Evolutionary conservation across 306 rosid species (phyloP).

Genomic region (Ziziphus jujuba): DNA sequence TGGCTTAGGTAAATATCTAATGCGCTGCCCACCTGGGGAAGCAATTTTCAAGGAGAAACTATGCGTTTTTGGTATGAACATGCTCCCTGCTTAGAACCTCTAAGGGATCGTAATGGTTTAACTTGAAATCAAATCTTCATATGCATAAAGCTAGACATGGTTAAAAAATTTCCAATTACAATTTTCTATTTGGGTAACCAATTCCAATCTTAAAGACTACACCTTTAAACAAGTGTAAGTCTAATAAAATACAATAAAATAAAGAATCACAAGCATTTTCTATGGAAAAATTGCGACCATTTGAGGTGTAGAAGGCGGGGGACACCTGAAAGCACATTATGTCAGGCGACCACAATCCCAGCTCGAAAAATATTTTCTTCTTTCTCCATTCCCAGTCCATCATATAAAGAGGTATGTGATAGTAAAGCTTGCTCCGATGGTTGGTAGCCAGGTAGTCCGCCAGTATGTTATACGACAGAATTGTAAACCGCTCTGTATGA

Average conservation of each 20-base stretch:
- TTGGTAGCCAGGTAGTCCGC: conserved; percentile 82
- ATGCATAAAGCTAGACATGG: too few relatives aligned
- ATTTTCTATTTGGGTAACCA: too few relatives aligned
- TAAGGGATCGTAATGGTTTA: too few relatives aligned
- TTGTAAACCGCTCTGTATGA: conserved; percentile 62
- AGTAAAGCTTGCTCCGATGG: conserved; percentile 69
- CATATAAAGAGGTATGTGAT: conserved; percentile 62
- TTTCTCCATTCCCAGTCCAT: conserved; percentile 92
- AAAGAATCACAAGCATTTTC: neutral
- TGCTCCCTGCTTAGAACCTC: too few relatives aligned
- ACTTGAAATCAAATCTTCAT: too few relatives aligned
- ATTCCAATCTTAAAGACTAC: neutral
- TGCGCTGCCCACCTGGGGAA: too few relatives aligned
- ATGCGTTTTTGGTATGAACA: too few relatives aligned
- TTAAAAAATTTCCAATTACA: too few relatives aligned
- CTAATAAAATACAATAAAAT: neutral
- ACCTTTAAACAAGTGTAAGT: too few relatives aligned
- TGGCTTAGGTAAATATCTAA: too few relatives aligned
- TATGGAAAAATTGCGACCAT: neutral
- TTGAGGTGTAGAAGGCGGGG: neutral
- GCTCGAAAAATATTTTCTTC: conserved; percentile 61
- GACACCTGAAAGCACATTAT: conserved; percentile 93
- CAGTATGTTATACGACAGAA: conserved; percentile 85
- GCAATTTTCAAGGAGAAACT: too few relatives aligned
- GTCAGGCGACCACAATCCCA: conserved; percentile 86